Evolutionary conservation across 140 eudicot genomes (phyloP).

Genomic region (Oenanthe javanica): DNA sequence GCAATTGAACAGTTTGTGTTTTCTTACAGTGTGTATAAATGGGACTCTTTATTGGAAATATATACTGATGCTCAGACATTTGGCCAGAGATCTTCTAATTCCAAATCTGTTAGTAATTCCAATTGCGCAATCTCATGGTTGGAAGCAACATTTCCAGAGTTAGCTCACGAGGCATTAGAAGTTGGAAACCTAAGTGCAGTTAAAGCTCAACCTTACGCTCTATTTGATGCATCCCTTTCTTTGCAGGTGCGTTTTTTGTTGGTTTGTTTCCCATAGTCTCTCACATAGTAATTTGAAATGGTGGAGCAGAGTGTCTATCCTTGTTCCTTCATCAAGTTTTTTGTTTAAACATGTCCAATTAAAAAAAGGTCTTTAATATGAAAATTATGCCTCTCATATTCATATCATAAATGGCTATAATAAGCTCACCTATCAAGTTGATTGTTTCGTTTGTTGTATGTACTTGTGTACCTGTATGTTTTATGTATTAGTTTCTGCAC

Average conservation of each 20-base stretch:
- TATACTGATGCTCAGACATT: constrained; percentile 72
- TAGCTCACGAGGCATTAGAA: constrained; percentile 53
- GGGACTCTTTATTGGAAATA: constrained; percentile 85
- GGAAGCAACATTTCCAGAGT: constrained; percentile 94
- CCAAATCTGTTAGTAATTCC: constrained; percentile 58
- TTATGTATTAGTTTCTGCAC: not conserved
- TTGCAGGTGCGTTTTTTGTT: constrained; percentile 61
- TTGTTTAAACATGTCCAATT: not conserved
- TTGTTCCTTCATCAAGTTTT: not conserved
- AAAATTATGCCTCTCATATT: not conserved
- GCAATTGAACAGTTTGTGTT: constrained; percentile 5
- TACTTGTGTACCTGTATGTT: not conserved
- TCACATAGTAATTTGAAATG: not conserved
- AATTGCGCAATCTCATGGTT: constrained; percentile 85
- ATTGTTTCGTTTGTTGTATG: not conserved
- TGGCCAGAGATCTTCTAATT: constrained; percentile 52
- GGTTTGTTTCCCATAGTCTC: constrained; percentile 5
- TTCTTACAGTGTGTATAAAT: constrained; percentile 58
- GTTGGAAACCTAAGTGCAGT: constrained; percentile 49
- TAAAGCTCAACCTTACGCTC: constrained; percentile 64
- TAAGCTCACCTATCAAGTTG: not conserved
- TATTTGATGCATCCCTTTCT: constrained; percentile 63
- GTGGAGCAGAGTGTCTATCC: not conserved
- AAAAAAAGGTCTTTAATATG: not conserved
- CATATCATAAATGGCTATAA: not conserved